A percentile compares a stretch with the other conserved stretches of the same genome.
These are phyloP conservation scores for Acacia pycnantha DNA, from an alignment of 331 rosid species.

Conservation along the genomic window DNA sequence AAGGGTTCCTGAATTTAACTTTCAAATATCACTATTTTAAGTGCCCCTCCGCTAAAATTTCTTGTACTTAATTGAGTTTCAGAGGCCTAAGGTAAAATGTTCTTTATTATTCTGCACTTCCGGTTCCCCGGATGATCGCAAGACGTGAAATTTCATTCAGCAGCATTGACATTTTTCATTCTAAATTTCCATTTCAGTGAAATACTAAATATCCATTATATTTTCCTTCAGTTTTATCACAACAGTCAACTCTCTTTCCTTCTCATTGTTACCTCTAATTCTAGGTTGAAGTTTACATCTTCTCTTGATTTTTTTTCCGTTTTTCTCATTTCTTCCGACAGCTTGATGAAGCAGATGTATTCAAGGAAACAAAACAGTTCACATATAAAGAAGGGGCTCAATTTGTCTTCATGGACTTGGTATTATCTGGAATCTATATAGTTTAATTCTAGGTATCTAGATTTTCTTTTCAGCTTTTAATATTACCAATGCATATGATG, in stretches of 20 bases:
- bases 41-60: background rate
- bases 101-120: background rate
- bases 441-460: conserved; percentile 23
- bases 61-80: background rate
- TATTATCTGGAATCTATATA: conserved; percentile 39
- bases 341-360: conserved; percentile 72
- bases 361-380: conserved; percentile 71
- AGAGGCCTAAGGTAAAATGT: background rate
- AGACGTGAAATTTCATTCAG: background rate
- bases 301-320: conserved; percentile 1
- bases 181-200: background rate
- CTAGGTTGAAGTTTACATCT: background rate
- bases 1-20: background rate
- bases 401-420: conserved; percentile 97
- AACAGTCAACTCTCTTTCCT: background rate
- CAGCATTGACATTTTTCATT: background rate
- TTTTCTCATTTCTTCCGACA: conserved; percentile 38
- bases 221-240: background rate
- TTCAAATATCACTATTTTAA: background rate
- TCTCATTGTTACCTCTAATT: conserved; percentile 7
- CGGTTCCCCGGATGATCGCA: background rate
- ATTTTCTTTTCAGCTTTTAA: conserved; percentile 4
- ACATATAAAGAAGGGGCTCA: conserved; percentile 39
- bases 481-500: conserved; percentile 3
- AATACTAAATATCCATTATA: background rate